phyloP scores from a whole-genome alignment of 2,329 filamentous ascomycete species.

The Phoma sp. region DNA sequence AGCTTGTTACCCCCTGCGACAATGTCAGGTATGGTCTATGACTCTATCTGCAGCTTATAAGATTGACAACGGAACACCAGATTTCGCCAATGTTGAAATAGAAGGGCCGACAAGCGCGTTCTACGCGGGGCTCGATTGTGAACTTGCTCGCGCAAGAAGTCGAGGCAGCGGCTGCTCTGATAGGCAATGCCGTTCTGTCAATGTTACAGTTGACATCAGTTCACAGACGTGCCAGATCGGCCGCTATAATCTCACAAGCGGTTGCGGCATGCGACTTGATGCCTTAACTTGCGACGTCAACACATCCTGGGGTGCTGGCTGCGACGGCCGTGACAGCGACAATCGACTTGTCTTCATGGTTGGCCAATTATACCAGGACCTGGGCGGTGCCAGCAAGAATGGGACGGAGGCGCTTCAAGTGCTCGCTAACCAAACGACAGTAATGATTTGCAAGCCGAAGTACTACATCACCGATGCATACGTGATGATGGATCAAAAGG shows the following conservation, averaged over 20 bases:
- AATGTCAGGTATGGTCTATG: not conserved
- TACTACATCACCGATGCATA: not conserved
- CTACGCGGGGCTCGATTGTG: not conserved
- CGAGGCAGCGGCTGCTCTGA: not conserved
- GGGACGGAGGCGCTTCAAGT: not conserved
- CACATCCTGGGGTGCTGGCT: not conserved
- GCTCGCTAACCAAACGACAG: not conserved
- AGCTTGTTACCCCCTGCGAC: not conserved
- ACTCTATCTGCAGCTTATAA: not conserved
- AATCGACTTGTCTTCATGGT: not conserved
- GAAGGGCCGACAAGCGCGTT: not conserved
- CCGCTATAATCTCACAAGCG: not conserved
- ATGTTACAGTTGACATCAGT: not conserved
- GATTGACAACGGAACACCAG: not conserved
- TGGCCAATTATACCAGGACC: not conserved
- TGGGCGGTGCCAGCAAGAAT: not conserved
- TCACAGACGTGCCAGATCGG: not conserved
- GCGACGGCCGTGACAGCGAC: not conserved
- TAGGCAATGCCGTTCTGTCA: not conserved
- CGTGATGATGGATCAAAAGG: not conserved
- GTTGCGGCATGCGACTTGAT: not conserved
- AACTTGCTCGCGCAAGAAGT: not conserved
- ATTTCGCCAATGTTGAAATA: not conserved
- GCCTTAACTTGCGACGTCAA: not conserved
- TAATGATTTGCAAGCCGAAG: not conserved